phyloP scores from a whole-genome alignment of 2,329 filamentous ascomycete species.

The Akanthomyces lecanii region DNA sequence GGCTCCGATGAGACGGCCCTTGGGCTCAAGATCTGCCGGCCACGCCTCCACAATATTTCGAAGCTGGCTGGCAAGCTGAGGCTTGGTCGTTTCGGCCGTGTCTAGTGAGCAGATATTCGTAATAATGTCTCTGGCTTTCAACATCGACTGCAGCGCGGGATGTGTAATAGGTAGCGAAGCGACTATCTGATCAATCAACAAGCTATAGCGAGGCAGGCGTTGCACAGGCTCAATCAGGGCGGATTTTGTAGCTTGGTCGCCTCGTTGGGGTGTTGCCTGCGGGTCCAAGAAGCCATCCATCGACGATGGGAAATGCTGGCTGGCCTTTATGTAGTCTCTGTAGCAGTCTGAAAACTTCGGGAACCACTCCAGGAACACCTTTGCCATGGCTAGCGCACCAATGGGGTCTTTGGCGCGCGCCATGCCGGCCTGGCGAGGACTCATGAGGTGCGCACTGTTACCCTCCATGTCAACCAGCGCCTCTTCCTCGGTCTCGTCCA shows the following conservation, averaged over 20 bases:
- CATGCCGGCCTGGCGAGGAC: conserved; percentile 40
- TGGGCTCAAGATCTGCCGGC: conserved; percentile 66
- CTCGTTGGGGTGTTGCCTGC: conserved; percentile 57
- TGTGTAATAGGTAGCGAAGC: conserved; percentile 80
- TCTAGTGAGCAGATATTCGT: conserved; percentile 96
- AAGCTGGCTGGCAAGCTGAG: conserved; percentile 68
- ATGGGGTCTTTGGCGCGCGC: conserved; percentile 63
- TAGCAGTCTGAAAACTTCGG: conserved; percentile 89
- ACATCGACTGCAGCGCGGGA: conserved; percentile 74
- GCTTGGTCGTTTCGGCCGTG: conserved; percentile 62
- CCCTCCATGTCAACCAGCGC: conserved; percentile 72
- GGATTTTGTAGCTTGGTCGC: conserved; percentile 87
- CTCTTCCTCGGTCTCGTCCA: conserved; percentile 80
- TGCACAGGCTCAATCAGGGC: conserved; percentile 95
- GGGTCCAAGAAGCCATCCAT: conserved; percentile 75
- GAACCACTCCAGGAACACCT: conserved; percentile 83
- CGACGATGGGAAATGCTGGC: conserved; percentile 78
- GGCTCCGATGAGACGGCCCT: conserved; percentile 75
- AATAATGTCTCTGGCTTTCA: conserved; percentile 88
- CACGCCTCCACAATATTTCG: conserved; percentile 73
- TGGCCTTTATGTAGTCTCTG: conserved; percentile 86
- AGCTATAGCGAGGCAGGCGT: conserved; percentile 85
- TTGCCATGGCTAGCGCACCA: conserved; percentile 73
- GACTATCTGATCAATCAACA: conserved; percentile 94
- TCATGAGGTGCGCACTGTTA: conserved; percentile 38